Conservation (phyloP, 179 eudicot species). For the Corrigiola litoralis region DNA sequence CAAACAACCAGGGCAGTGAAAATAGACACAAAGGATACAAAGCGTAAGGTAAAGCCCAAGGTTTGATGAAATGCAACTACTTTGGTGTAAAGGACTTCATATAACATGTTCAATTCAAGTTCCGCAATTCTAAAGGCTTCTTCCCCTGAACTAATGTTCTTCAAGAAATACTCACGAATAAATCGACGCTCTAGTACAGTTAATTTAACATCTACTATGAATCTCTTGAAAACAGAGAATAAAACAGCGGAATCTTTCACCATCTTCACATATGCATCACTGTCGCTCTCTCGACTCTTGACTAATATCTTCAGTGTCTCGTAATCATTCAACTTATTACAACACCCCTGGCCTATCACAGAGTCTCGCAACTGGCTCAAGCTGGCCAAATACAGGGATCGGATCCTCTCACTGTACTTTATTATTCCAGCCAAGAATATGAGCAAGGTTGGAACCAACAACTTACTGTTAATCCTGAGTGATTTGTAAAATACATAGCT, state of each 20-base stretch:
- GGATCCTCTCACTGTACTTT: constrained; percentile 8
- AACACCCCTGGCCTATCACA: no score
- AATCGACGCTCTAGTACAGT: neutral
- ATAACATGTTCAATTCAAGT: constrained; percentile 3
- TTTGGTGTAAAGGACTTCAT: constrained; percentile 8
- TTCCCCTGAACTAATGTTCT: neutral
- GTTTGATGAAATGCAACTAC: neutral
- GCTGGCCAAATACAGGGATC: constrained; percentile 6
- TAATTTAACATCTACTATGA: neutral
- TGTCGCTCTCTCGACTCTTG: no score
- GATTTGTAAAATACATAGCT: neutral
- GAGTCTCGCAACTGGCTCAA: constrained; percentile 4
- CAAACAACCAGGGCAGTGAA: no score
- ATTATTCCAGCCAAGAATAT: constrained; percentile 8
- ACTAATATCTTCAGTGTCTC: no score
- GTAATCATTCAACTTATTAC: no score
- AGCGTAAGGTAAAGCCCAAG: neutral
- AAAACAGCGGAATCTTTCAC: neutral
- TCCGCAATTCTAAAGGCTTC: neutral
- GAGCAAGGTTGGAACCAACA: constrained; percentile 5
- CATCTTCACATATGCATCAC: no score
- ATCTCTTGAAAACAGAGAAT: neutral
- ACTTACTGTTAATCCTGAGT: neutral
- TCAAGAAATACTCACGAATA: neutral
- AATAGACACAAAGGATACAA: neutral